Evolutionary conservation across 2,329 filamentous ascomycete genomes (phyloP).

Genomic region (Monascus ruber): DNA sequence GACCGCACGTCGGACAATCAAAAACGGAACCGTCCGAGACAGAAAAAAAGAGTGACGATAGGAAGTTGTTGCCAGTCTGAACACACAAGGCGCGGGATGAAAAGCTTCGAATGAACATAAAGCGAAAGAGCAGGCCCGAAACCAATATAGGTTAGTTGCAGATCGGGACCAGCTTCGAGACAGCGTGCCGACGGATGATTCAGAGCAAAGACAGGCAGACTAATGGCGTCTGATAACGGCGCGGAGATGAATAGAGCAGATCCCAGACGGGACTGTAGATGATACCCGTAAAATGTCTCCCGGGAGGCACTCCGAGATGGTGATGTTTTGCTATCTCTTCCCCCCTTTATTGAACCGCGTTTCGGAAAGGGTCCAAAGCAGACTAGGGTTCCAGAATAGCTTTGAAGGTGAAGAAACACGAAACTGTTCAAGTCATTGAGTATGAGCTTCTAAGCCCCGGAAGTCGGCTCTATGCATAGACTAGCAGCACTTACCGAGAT

Average conservation of each 20-base stretch:
- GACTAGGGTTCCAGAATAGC: neutral
- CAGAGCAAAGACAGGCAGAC: conserved; percentile 10
- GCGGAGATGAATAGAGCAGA: conserved; percentile 3
- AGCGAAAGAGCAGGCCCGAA: conserved; percentile 14
- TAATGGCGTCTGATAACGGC: conserved; percentile 9
- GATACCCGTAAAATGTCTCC: conserved; percentile 5
- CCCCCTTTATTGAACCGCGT: neutral
- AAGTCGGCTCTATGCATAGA: conserved; percentile 20
- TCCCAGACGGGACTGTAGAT: conserved; percentile 4
- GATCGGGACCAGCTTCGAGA: conserved; percentile 12
- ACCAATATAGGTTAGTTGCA: conserved; percentile 22
- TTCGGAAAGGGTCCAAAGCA: neutral
- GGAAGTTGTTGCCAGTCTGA: conserved; percentile 24
- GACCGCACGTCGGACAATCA: conserved; percentile 25
- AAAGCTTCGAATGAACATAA: conserved; percentile 25
- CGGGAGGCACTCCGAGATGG: neutral
- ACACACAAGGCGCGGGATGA: conserved; percentile 15
- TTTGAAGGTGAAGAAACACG: conserved; percentile 18
- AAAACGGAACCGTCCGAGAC: conserved; percentile 28
- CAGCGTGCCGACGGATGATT: conserved; percentile 11
- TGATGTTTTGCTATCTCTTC: neutral
- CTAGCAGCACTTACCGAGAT: conserved; percentile 19
- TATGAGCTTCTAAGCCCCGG: conserved; percentile 9
- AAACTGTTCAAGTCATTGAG: conserved; percentile 30
- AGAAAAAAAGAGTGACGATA: conserved; percentile 31